Evolutionary conservation across 2,329 filamentous ascomycete genomes (phyloP).

Genomic region (Trichoderma harzianum): DNA sequence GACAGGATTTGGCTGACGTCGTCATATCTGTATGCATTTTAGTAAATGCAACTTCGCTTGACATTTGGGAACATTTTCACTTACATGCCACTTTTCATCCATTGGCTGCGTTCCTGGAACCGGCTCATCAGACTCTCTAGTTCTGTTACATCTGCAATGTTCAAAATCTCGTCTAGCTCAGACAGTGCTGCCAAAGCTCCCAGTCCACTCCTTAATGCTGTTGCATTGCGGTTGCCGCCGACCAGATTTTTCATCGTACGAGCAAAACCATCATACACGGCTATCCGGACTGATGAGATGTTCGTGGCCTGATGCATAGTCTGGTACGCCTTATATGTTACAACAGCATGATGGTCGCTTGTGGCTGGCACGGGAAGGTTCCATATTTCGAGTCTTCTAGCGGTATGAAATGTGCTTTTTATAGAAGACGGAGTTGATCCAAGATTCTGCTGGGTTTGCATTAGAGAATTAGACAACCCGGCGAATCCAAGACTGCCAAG

Average conservation of each 20-base stretch:
- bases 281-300: slow-evolving; percentile 48
- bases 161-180: slow-evolving; percentile 76
- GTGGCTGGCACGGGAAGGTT: slow-evolving; percentile 72
- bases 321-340: slow-evolving; percentile 78
- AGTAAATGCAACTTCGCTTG: slow-evolving; percentile 16
- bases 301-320: slow-evolving; percentile 66
- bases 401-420: slow-evolving; percentile 73
- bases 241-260: slow-evolving; percentile 58
- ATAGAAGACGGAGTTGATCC: slow-evolving; percentile 57
- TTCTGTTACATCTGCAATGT: slow-evolving; percentile 55
- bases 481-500: slow-evolving; percentile 79
- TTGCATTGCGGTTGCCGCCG: slow-evolving; percentile 46
- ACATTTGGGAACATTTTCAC: slow-evolving; percentile 25
- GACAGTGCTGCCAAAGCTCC: slow-evolving; percentile 68
- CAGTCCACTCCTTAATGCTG: slow-evolving; percentile 52
- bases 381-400: slow-evolving; percentile 85
- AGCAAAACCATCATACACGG: slow-evolving; percentile 62
- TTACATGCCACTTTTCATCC: slow-evolving; percentile 81
- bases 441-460: slow-evolving; percentile 62
- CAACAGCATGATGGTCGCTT: slow-evolving; percentile 61
- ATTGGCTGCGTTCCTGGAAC: slow-evolving; percentile 64
- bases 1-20: slow-evolving; percentile 79
- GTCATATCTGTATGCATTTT: slow-evolving; percentile 52
- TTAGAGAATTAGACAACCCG: slow-evolving; percentile 77
- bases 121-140: slow-evolving; percentile 58